phyloP scores from a whole-genome alignment of 2,329 filamentous ascomycete species.

The Zymoseptoria brevis region DNA sequence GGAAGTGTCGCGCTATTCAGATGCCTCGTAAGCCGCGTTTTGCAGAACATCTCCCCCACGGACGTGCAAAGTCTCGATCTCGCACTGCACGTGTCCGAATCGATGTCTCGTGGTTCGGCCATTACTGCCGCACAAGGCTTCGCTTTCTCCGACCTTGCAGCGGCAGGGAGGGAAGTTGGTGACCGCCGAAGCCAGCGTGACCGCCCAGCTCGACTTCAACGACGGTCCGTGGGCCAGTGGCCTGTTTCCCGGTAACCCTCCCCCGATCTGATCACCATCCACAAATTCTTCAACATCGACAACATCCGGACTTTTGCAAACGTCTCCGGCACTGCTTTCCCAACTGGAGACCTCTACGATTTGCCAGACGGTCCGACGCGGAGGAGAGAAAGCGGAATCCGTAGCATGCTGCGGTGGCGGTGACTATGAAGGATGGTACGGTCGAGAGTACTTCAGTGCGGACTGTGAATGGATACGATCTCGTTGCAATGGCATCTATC shows the following conservation, averaged over 20 bases:
- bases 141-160: not conserved
- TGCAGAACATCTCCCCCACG: not conserved
- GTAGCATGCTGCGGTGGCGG: not conserved
- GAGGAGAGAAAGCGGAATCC: not conserved
- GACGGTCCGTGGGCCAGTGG: not conserved
- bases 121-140: too few relatives aligned
- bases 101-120: too few relatives aligned
- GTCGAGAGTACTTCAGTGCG: not conserved
- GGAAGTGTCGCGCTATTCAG: not conserved
- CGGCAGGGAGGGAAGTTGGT: not conserved
- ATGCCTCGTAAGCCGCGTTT: not conserved
- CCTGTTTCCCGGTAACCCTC: not conserved
- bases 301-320: not conserved
- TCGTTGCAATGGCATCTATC: not conserved
- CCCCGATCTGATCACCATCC: too few relatives aligned
- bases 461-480: not conserved
- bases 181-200: not conserved
- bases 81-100: too few relatives aligned
- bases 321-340: not conserved
- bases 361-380: not conserved
- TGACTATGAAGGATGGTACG: not conserved
- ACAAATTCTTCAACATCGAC: too few relatives aligned
- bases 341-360: not conserved
- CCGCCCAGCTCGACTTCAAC: not conserved
- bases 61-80: too few relatives aligned